Conservation (phyloP, 768 basidiomycete species). For the Boletus barrowsii region DNA sequence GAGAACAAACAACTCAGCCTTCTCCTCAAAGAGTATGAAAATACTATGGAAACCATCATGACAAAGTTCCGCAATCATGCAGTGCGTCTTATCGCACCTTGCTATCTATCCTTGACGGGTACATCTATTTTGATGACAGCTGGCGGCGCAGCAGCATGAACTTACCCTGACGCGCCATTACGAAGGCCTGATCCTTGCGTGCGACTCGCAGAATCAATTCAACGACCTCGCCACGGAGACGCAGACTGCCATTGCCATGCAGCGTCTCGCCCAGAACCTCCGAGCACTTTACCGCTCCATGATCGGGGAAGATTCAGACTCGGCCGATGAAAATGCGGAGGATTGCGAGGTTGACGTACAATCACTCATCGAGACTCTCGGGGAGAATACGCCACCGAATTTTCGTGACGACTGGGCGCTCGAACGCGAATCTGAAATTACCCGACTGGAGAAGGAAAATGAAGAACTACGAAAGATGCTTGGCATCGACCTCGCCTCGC, state of each 20-base stretch:
- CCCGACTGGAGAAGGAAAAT: constrained; percentile 81
- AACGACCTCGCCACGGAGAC: constrained; percentile 57
- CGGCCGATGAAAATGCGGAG: constrained; percentile 25
- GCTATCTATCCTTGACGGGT: constrained; percentile 6
- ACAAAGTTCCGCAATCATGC: constrained; percentile 90
- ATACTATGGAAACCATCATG: constrained; percentile 95
- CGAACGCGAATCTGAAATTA: constrained; percentile 85
- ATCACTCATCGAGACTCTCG: constrained; percentile 42
- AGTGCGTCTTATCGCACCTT: constrained; percentile 44
- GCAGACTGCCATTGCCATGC: constrained; percentile 61
- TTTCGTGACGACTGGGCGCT: constrained; percentile 76
- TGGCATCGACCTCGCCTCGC: constrained; percentile 61
- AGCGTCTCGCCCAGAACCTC: constrained; percentile 66
- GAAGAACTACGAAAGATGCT: constrained; percentile 69
- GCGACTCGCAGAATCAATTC: constrained; percentile 55
- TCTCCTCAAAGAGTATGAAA: constrained; percentile 92
- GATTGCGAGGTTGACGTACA: constrained; percentile 41
- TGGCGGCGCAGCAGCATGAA: constrained; percentile 91
- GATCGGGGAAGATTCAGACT: constrained; percentile 53
- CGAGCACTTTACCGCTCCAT: constrained; percentile 71
- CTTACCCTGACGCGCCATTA: constrained; percentile 86
- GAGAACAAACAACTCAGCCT: constrained; percentile 93
- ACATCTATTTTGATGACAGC: constrained; percentile 40
- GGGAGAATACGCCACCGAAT: constrained; percentile 37
- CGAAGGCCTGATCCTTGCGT: constrained; percentile 70